Evolutionary conservation across 2,329 filamentous ascomycete species (phyloP).

Genomic region (Microthyrium microscopicum): DNA sequence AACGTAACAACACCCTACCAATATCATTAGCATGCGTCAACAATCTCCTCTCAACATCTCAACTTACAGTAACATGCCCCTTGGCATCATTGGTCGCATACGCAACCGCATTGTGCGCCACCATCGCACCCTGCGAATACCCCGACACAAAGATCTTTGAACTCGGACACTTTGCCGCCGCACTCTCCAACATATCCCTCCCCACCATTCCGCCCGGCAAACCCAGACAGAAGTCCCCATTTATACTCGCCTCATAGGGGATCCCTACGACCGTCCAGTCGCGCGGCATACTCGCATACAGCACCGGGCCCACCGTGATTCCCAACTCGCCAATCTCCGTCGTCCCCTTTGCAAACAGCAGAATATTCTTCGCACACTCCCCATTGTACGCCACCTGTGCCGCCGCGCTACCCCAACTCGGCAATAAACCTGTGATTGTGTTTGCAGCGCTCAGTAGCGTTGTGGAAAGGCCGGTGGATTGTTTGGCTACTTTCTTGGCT

Average conservation of each 20-base stretch:
- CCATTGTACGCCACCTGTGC: background rate
- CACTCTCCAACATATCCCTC: background rate
- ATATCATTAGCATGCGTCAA: no score
- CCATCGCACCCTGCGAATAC: constrained; percentile 5
- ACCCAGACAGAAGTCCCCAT: constrained; percentile 1
- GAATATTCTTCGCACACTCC: background rate
- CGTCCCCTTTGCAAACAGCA: background rate
- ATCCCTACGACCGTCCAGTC: background rate
- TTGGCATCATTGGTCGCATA: background rate
- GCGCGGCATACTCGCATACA: no score
- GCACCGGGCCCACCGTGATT: background rate
- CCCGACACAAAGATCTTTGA: constrained; percentile 4
- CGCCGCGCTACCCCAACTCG: background rate
- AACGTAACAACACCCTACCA: constrained; percentile 1
- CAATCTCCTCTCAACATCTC: no score
- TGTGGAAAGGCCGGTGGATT: background rate
- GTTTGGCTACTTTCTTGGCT: background rate
- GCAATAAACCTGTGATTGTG: background rate
- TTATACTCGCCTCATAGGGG: background rate
- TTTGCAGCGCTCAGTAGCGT: background rate
- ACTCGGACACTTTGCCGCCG: constrained; percentile 3
- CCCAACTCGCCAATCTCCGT: constrained; percentile 1
- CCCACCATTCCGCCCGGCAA: constrained; percentile 1
- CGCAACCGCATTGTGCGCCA: constrained; percentile 1
- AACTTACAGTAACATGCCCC: background rate